Evolutionary conservation across 495 filamentous ascomycete species (phyloP), one percentile per base, ranked within the genome.

Genomic region (Lasiosphaeria hispida): DNA sequence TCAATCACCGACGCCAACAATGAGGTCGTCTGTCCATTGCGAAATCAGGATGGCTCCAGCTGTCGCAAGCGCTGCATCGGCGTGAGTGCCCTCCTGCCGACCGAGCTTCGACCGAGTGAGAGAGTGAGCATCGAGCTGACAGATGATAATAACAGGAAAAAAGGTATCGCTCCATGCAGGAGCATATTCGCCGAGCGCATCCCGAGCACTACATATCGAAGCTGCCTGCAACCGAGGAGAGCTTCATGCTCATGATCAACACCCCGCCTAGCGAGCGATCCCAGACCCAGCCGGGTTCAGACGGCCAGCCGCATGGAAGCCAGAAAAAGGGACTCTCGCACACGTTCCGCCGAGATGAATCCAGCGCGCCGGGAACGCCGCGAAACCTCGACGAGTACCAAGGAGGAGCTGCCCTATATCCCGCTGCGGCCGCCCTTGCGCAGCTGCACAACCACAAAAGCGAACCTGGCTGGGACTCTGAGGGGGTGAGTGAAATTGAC

Each of bases 161-260:
- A 75, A 87, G 92, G 66, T 98, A 91, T 80, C 92, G 94, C 69
- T 97, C 93, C 50, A 98, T 98, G 89, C 95, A 97, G 78, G 94
- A 98, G 82, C 94, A 98, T 68, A 97, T 98, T 64, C 90, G 94
- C 64, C 86, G 94, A 72, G 94, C 94, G 69, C 94, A 98, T 75
- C 95, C 94, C 53, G 93, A 95, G 68, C 87, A 97, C 75, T 98
- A 97, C 75, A 96, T 98, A 63, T 85, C 94, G 59, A 98, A 97
- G 85, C 90, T 98, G 66, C 94, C 94, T 70, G 94, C 94, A 44
- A 98, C 94, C 64, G 92, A 97, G 70, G 94, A 97, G 79, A 96
- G 92, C 86, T 97, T 98, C 77, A 79, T 87, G 64, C 80, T 95
- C 69, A 96, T 96, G 92, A 90, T 96, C 70, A 95, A 84, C 72